These are phyloP conservation scores for Ophioceras dolichostomum DNA, from an alignment of 2,329 filamentous ascomycete species.

Conservation along the genomic window DNA sequence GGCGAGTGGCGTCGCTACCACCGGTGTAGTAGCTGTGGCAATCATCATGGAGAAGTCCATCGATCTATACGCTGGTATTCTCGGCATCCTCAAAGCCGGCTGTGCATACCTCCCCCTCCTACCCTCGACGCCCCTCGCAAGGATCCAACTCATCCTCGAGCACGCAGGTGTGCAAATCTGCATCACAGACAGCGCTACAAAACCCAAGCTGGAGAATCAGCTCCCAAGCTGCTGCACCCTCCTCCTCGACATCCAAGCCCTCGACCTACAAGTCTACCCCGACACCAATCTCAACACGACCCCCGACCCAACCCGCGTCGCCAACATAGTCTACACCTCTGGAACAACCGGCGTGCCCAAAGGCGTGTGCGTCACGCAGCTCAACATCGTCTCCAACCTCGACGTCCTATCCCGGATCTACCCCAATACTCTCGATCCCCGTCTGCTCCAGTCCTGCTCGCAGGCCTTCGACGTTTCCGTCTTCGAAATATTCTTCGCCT, in stretches of 20 bases:
- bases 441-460: constrained; percentile 72
- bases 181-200: constrained; percentile 23
- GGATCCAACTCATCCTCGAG: constrained; percentile 47
- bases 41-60: constrained; percentile 69
- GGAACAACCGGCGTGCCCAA: constrained; percentile 75
- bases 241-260: neutral
- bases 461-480: constrained; percentile 82
- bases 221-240: constrained; percentile 6
- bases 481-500: constrained; percentile 82
- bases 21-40: constrained; percentile 48
- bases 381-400: constrained; percentile 69
- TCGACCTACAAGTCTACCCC: too few species aligned
- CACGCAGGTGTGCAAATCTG: constrained; percentile 42
- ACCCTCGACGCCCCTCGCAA: constrained; percentile 53
- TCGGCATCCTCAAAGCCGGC: constrained; percentile 63
- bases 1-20: constrained; percentile 28
- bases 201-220: constrained; percentile 6
- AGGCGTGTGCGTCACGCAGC: constrained; percentile 65
- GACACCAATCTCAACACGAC: constrained; percentile 22
- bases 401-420: constrained; percentile 54
- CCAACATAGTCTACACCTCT: constrained; percentile 74
- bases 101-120: constrained; percentile 71
- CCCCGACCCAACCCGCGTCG: constrained; percentile 36
- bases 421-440: constrained; percentile 36
- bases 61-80: constrained; percentile 58